Evolutionary conservation across 228 moss, liverwort and hornwort species (phyloP).

Genomic region (Sphagnum fallax): DNA sequence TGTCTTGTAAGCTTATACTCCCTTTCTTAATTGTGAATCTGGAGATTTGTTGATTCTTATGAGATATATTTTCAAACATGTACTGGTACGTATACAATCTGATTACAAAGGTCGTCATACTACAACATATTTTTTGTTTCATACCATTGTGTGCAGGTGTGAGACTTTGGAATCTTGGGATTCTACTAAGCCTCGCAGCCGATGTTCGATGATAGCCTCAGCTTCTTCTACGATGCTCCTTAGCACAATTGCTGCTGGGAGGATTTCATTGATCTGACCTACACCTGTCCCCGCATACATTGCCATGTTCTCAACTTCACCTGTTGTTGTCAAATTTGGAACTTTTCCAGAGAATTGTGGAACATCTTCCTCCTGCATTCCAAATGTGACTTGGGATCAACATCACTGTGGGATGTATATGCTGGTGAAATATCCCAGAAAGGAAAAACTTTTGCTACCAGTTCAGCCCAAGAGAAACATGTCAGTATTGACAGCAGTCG

Average conservation of each 20-base stretch:
- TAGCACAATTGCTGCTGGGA: constrained; percentile 62
- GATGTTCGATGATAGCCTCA: constrained; percentile 36
- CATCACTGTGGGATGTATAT: not conserved
- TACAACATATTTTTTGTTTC: not conserved
- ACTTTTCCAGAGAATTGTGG: constrained; percentile 74
- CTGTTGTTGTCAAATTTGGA: constrained; percentile 60
- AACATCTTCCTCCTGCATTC: constrained; percentile 53
- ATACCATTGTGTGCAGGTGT: constrained; percentile 26
- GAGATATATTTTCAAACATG: too few species aligned
- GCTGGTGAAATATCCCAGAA: not conserved
- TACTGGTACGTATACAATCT: too few species aligned
- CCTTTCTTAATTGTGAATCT: too few species aligned
- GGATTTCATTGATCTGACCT: constrained; percentile 48
- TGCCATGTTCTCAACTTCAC: constrained; percentile 71
- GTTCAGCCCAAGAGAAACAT: too few species aligned
- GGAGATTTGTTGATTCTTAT: too few species aligned
- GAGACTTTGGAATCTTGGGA: not conserved
- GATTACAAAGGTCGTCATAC: too few species aligned
- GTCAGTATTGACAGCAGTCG: too few species aligned
- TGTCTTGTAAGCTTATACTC: too few species aligned
- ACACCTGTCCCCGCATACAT: constrained; percentile 70
- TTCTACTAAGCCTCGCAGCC: constrained; percentile 31
- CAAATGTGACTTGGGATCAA: not conserved
- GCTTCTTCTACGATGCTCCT: constrained; percentile 65
- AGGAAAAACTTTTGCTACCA: not conserved